Evolutionary conservation across 495 filamentous ascomycete genomes (phyloP).

Genomic region (Penicillium ochrochloron): DNA sequence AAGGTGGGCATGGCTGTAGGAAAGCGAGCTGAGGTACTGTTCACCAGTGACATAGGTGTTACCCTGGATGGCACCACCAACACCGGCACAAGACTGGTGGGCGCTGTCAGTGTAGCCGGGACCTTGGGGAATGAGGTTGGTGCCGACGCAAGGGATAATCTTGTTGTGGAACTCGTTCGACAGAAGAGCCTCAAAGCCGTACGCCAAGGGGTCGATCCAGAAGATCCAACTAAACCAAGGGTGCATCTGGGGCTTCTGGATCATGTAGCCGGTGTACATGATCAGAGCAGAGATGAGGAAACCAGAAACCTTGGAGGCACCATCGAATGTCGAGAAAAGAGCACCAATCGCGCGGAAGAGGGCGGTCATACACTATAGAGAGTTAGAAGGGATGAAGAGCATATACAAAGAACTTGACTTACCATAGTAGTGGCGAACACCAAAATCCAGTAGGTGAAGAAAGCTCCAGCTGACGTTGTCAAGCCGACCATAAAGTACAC

Average conservation of each 20-base stretch:
- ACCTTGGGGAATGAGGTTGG: conserved; percentile 50
- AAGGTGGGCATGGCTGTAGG: conserved; percentile 51
- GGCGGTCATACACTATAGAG: conserved; percentile 49
- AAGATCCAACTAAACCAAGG: conserved; percentile 80
- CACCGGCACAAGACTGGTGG: conserved; percentile 56
- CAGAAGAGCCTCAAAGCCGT: conserved; percentile 71
- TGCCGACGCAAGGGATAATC: conserved; percentile 51
- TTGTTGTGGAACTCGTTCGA: conserved; percentile 67
- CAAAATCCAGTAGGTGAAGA: conserved; percentile 58
- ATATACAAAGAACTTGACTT: not conserved
- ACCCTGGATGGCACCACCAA: conserved; percentile 53
- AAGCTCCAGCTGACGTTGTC: conserved; percentile 48
- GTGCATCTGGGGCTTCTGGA: conserved; percentile 69
- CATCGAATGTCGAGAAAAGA: conserved; percentile 54
- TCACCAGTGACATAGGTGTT: conserved; percentile 48
- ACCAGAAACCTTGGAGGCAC: conserved; percentile 60
- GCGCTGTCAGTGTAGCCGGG: conserved; percentile 35
- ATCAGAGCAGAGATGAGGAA: conserved; percentile 46
- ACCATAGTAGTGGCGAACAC: conserved; percentile 48
- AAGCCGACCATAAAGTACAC: conserved; percentile 75
- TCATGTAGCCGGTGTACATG: conserved; percentile 64
- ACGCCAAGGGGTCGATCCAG: conserved; percentile 74
- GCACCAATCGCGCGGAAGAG: conserved; percentile 57
- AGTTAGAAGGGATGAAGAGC: not conserved
- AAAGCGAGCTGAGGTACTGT: conserved; percentile 53